Evolutionary conservation across 2,329 filamentous ascomycete genomes (phyloP).

Genomic region (Pseudopithomyces maydicus): DNA sequence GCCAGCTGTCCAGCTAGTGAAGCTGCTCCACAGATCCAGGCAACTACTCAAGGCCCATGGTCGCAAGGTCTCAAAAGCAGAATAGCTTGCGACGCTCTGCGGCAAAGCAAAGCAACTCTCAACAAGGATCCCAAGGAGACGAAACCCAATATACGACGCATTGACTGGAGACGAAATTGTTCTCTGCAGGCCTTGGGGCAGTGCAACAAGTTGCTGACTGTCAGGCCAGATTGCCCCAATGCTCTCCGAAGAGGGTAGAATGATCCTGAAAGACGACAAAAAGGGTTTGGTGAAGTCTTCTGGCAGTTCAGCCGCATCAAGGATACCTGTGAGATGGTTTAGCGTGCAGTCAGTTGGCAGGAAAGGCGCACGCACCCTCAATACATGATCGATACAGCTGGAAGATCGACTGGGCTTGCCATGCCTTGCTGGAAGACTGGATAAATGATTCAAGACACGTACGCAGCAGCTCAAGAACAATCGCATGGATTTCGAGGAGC

Average conservation of each 20-base stretch:
- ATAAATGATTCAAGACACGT: conserved; percentile 44
- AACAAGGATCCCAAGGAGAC: conserved; percentile 27
- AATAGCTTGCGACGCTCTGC: neutral
- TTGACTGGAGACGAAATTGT: conserved; percentile 27
- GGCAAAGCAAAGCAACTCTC: conserved; percentile 1
- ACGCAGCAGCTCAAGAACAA: conserved; percentile 41
- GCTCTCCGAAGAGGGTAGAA: conserved; percentile 47
- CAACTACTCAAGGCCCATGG: conserved; percentile 35
- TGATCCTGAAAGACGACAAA: conserved; percentile 27
- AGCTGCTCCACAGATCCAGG: conserved; percentile 29
- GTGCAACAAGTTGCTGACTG: conserved; percentile 46
- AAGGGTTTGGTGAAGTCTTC: conserved; percentile 19
- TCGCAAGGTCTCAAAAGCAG: conserved; percentile 21
- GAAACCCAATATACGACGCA: conserved; percentile 34
- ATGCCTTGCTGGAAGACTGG: conserved; percentile 42
- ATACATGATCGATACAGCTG: conserved; percentile 48
- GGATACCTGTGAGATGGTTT: conserved; percentile 48
- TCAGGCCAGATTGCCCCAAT: conserved; percentile 46
- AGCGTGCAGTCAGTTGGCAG: neutral
- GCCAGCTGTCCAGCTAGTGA: conserved; percentile 24
- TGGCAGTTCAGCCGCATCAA: conserved; percentile 48
- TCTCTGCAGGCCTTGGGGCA: conserved; percentile 48
- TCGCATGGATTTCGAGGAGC: conserved; percentile 48
- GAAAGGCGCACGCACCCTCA: conserved; percentile 41
- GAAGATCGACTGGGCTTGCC: conserved; percentile 37